Percentiles rank a stretch among this genome's conserved stretches.
Evolutionary conservation across 192 early-diverging fungal species (phyloP).

Genomic region (Umbelopsis sp.): DNA sequence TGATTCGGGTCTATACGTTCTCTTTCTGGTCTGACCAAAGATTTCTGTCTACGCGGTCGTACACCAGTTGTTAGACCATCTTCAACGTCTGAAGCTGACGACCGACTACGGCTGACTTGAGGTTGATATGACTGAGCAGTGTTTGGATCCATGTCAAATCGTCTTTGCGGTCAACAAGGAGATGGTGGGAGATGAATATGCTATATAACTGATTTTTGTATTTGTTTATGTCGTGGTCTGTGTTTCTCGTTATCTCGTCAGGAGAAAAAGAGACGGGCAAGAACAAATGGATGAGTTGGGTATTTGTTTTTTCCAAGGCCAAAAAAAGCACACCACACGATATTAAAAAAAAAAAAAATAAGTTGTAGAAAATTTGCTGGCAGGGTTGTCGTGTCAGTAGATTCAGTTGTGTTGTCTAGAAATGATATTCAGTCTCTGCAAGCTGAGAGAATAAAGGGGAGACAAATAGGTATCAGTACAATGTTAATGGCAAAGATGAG

Average conservation of each 20-base stretch:
- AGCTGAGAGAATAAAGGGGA: no score
- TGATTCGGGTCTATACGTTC: constrained; percentile 53
- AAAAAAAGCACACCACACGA: no score
- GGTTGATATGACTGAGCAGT: constrained; percentile 11
- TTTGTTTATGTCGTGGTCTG: constrained; percentile 6
- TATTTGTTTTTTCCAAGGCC: background rate
- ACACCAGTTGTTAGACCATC: background rate
- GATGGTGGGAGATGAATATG: background rate
- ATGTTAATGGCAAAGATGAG: background rate
- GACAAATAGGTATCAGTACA: no score
- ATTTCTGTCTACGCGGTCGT: constrained; percentile 58
- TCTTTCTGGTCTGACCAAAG: constrained; percentile 71
- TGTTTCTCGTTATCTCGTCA: background rate
- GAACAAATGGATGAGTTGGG: background rate
- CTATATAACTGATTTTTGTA: background rate
- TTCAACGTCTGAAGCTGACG: background rate
- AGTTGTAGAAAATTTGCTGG: no score
- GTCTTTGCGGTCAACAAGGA: background rate
- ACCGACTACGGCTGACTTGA: constrained; percentile 11
- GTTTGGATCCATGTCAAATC: constrained; percentile 1
- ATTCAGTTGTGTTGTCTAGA: no score
- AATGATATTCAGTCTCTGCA: no score
- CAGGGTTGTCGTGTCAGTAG: no score
- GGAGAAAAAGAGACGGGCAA: background rate
- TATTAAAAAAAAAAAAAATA: no score